Percentiles rank a stretch among this genome's conserved stretches.
Conservation (phyloP, 257 asterid genomes). For the Paraleonurus japonicus region DNA sequence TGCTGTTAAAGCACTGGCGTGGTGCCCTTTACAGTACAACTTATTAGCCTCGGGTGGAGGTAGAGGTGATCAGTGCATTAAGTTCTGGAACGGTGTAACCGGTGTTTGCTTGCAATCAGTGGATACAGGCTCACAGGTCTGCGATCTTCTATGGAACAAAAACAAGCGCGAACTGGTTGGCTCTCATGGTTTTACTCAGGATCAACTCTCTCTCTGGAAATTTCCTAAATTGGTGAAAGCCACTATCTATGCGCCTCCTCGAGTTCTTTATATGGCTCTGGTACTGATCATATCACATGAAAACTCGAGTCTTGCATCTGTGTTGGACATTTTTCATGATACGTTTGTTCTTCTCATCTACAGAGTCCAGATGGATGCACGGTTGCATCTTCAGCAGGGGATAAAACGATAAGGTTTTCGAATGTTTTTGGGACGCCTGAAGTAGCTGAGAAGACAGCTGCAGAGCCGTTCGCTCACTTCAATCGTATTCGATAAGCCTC, state of each 20-base stretch:
- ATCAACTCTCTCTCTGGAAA: conserved; percentile 96
- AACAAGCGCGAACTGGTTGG: conserved; percentile 85
- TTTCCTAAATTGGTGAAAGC: conserved; percentile 95
- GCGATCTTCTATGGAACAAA: conserved; percentile 88
- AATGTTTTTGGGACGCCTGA: conserved; percentile 90
- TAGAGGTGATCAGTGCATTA: conserved; percentile 75
- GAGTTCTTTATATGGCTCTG: conserved; percentile 92
- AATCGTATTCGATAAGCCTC: conserved; percentile 75
- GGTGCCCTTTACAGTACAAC: conserved; percentile 95
- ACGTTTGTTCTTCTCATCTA: too few relatives aligned
- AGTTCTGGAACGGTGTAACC: conserved; percentile 91
- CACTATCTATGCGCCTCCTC: conserved; percentile 85
- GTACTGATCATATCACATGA: conserved; percentile 31
- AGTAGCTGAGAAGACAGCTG: conserved; percentile 70
- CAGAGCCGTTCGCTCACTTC: conserved; percentile 88
- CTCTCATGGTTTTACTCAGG: conserved; percentile 87
- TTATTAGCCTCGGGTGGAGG: conserved; percentile 91
- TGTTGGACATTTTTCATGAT: too few relatives aligned
- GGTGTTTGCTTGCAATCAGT: conserved; percentile 92
- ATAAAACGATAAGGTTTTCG: conserved; percentile 90
- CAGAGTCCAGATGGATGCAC: conserved; percentile 97
- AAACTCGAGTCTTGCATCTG: too few relatives aligned
- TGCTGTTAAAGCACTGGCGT: conserved; percentile 94
- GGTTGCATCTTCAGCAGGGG: conserved; percentile 96
- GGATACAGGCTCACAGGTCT: conserved; percentile 93